Evolutionary conservation across 2,329 filamentous ascomycete genomes (phyloP).

Genomic region (Ceratocystis alfenasii): DNA sequence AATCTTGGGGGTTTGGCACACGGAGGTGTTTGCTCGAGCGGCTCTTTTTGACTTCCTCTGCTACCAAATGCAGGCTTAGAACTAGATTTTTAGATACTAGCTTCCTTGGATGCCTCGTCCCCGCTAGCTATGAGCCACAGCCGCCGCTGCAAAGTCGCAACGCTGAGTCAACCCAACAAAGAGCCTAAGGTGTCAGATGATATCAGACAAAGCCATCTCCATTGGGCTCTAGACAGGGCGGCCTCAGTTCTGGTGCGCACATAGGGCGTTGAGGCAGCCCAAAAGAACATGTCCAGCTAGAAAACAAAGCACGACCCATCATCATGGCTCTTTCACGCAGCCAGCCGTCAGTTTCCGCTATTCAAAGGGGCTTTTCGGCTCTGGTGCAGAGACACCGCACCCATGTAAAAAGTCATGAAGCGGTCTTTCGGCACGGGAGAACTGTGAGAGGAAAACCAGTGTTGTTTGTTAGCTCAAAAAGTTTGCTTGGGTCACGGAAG

Average conservation of each 20-base stretch:
- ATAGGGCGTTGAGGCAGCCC: not conserved
- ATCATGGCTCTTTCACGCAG: not conserved
- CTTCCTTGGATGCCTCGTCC: not conserved
- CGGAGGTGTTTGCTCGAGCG: not conserved
- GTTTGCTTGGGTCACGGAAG: constrained; percentile 11
- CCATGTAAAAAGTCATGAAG: constrained; percentile 31
- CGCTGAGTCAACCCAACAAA: not conserved
- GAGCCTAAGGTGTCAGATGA: not conserved
- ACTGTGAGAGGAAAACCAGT: constrained; percentile 29
- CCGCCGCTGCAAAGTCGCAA: not conserved
- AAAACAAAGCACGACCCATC: not conserved
- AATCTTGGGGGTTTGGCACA: not conserved
- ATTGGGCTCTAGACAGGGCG: not conserved
- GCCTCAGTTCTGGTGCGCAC: not conserved
- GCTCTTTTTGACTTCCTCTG: not conserved
- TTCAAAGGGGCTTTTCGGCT: constrained; percentile 18
- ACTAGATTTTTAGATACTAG: not conserved
- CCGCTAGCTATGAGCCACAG: not conserved
- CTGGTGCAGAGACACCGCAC: constrained; percentile 9
- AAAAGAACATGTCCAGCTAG: not conserved
- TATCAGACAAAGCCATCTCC: not conserved
- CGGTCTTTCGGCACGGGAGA: constrained; percentile 37
- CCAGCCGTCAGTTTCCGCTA: constrained; percentile 1
- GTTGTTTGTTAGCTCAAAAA: constrained; percentile 20
- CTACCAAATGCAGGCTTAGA: not conserved